A percentile compares a stretch with the other conserved stretches of the same genome.
These are phyloP conservation scores for Termitomyces sp. DNA, from an alignment of 768 basidiomycete species.

Conservation along the genomic window DNA sequence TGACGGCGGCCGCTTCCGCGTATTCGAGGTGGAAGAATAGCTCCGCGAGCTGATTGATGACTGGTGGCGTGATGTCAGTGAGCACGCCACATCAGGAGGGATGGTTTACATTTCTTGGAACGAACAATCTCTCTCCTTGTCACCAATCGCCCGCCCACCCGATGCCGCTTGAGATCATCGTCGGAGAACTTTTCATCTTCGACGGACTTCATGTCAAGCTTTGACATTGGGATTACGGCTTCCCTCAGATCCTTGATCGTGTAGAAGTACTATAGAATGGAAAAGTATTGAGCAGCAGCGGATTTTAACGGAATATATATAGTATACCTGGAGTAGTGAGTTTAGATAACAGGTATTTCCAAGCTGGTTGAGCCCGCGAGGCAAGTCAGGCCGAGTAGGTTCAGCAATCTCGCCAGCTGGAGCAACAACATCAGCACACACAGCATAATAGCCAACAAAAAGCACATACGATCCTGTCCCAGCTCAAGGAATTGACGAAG, in stretches of 20 bases:
- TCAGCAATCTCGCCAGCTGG: slow-evolving; percentile 61
- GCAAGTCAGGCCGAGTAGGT: slow-evolving; percentile 58
- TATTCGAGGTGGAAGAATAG: slow-evolving; percentile 77
- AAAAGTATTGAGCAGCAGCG: not conserved
- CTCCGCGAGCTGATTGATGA: slow-evolving; percentile 73
- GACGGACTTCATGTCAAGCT: slow-evolving; percentile 45
- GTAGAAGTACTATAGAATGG: slow-evolving; percentile 73
- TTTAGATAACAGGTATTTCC: slow-evolving; percentile 89
- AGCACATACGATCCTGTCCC: slow-evolving; percentile 68
- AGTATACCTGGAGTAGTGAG: slow-evolving; percentile 62
- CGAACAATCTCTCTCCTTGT: slow-evolving; percentile 77
- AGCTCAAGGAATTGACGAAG: slow-evolving; percentile 59
- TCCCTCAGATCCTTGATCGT: slow-evolving; percentile 89
- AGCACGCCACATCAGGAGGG: not conserved
- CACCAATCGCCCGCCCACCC: slow-evolving; percentile 84
- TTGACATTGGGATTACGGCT: slow-evolving; percentile 58
- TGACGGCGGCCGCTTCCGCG: slow-evolving; percentile 60
- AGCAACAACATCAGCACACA: slow-evolving; percentile 1
- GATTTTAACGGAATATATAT: not conserved
- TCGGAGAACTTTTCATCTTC: slow-evolving; percentile 73
- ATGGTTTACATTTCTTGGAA: slow-evolving; percentile 72
- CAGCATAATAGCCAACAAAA: not conserved
- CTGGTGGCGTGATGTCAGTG: slow-evolving; percentile 32
- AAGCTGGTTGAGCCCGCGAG: slow-evolving; percentile 82
- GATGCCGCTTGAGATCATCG: slow-evolving; percentile 75